Conservation (phyloP, 768 basidiomycete species). For the Sarcomyxa edulis region DNA sequence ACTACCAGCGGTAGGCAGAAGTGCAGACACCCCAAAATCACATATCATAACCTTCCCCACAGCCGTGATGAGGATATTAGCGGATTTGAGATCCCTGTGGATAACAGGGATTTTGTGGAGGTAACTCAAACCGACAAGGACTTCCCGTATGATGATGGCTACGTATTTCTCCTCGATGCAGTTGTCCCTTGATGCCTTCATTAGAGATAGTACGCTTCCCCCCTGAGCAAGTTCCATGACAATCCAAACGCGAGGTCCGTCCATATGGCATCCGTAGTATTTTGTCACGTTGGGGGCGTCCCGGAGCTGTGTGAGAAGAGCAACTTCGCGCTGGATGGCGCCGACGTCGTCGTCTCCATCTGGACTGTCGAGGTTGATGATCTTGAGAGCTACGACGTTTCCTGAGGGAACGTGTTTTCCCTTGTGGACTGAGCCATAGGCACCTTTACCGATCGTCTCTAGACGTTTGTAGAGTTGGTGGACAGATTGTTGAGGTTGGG, state of each 20-base stretch:
- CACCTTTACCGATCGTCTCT: constrained; percentile 92
- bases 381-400: constrained; percentile 92
- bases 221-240: constrained; percentile 98
- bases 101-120: constrained; percentile 94
- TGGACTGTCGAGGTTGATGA: constrained; percentile 95
- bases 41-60: constrained; percentile 91
- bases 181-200: constrained; percentile 77
- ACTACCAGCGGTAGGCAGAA: constrained; percentile 76
- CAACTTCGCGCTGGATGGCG: constrained; percentile 95
- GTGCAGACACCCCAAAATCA: constrained; percentile 97
- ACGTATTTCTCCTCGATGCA: constrained; percentile 87
- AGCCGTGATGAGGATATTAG: constrained; percentile 88
- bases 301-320: constrained; percentile 83
- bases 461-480: constrained; percentile 81
- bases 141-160: constrained; percentile 84
- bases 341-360: constrained; percentile 98
- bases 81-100: constrained; percentile 96
- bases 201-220: constrained; percentile 88
- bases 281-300: constrained; percentile 89
- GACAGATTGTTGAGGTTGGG: constrained; percentile 46
- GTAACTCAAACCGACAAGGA: constrained; percentile 80
- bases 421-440: constrained; percentile 94
- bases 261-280: constrained; percentile 95
- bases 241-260: constrained; percentile 97
- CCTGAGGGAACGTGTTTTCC: constrained; percentile 81